A percentile compares a stretch with the other conserved stretches of the same genome.
phyloP scores from a whole-genome alignment of 257 asterid species.

The Cynanchum wilfordii region DNA sequence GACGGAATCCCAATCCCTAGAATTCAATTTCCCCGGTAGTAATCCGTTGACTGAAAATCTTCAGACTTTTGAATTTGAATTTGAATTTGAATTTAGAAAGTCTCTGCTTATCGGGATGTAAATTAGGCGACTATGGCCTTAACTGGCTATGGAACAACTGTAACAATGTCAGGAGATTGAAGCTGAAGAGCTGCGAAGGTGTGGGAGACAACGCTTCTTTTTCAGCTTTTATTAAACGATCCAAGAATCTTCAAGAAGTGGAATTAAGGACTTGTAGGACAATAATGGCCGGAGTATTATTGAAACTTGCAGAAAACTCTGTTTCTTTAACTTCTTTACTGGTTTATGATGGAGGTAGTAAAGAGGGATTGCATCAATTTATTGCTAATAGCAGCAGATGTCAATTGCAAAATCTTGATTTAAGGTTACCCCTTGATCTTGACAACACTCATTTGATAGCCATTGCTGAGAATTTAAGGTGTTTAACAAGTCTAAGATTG shows the following conservation, averaged over 20 bases:
- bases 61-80: constrained; percentile 11
- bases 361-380: constrained; percentile 60
- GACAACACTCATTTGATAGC: constrained; percentile 56
- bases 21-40: not conserved
- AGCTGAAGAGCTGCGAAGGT: constrained; percentile 57
- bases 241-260: constrained; percentile 39
- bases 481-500: constrained; percentile 45
- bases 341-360: constrained; percentile 71
- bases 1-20: not conserved
- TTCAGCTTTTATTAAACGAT: constrained; percentile 32
- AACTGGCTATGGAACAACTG: constrained; percentile 57
- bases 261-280: constrained; percentile 61
- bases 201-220: constrained; percentile 55
- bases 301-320: constrained; percentile 39
- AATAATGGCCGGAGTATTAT: constrained; percentile 43
- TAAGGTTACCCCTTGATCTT: constrained; percentile 78
- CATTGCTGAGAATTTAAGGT: constrained; percentile 47
- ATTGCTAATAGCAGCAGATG: constrained; percentile 38
- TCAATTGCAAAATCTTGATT: constrained; percentile 44
- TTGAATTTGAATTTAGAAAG: constrained; percentile 42
- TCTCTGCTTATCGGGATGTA: constrained; percentile 45
- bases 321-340: constrained; percentile 42
- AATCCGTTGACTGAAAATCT: constrained; percentile 2
- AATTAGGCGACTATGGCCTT: constrained; percentile 45
- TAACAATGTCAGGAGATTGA: constrained; percentile 44